phyloP scores from a whole-genome alignment of 352 stramenopile species.

The Globisporangium alternatum region DNA sequence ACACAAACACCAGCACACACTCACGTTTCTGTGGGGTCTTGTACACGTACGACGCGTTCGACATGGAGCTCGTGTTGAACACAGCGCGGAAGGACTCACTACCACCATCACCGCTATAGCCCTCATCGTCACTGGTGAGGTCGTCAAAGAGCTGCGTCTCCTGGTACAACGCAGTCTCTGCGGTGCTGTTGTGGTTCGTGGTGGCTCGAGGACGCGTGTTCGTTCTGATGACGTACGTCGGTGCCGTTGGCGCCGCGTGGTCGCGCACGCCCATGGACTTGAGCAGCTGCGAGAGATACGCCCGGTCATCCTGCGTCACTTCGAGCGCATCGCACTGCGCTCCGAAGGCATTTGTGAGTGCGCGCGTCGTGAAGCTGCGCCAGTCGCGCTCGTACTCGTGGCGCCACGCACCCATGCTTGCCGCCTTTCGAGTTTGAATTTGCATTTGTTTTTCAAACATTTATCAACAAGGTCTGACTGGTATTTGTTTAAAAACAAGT shows the following conservation, averaged over 20 bases:
- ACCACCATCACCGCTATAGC: not conserved
- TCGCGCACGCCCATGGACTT: conserved; percentile 17
- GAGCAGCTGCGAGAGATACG: conserved; percentile 40
- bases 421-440: conserved; percentile 27
- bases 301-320: conserved; percentile 34
- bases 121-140: not conserved
- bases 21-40: conserved; percentile 33
- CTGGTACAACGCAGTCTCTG: not conserved
- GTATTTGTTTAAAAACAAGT: not conserved
- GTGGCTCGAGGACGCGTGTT: not conserved
- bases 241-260: conserved; percentile 6
- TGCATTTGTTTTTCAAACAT: not conserved
- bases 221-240: not conserved
- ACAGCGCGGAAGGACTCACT: not conserved
- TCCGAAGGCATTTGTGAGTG: conserved; percentile 39
- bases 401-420: conserved; percentile 41
- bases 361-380: conserved; percentile 34
- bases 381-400: conserved; percentile 67
- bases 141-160: conserved; percentile 14
- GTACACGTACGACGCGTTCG: conserved; percentile 66
- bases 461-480: not conserved
- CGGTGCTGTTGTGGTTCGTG: not conserved
- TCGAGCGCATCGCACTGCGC: conserved; percentile 15
- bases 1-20: conserved; percentile 9
- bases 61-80: conserved; percentile 26